Evolutionary conservation across 176 grass and related monocot species (phyloP), one percentile per base, ranked within the genome.

Genomic region (Echinochloa phyllopogon): DNA sequence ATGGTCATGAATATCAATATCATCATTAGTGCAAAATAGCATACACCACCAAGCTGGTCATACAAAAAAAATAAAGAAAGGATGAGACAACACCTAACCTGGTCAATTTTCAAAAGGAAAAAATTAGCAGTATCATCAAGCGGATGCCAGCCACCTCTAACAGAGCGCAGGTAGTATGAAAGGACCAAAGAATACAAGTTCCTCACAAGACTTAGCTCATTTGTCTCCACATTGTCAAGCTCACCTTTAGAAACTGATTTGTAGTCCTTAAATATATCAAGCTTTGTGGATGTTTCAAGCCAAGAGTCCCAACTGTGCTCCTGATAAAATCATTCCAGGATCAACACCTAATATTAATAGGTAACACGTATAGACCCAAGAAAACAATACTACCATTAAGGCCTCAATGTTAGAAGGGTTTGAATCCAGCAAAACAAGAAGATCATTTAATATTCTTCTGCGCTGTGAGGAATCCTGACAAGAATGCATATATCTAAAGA

Each of bases 361-460:
- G 12, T 63, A 83, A 71, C 48, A 73, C 71, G 25, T 65, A 83
- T 77, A 97, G 74, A 68, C 25, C 43, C 74, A 88, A 86, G 20
- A 85, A 87, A 86, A 33, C 29, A 81, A 60, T 41, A 37, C 0
- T 98, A 98, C 96, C 96, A 95, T 89, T 48, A 98, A 78, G 58
- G 93, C 86, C 89, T 95, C 96, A 82, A 98, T 89, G 79, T 98
- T 95, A 65, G 91, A 93, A 75, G 89, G 83, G 84, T 93, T 98
- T 90, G 93, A 95, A 86, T 92, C 93, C 16, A 98, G 86, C 63
- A 95, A 87, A 89, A 82, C 86, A 56, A 98, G 87, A 82, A 95
- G 79, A 89, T 94, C 89, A 83, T 74, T 79, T 53, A 98, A 90
- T 60, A 98, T 87, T 87, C 93, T 94, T 57, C 77, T 82, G 10